Evolutionary conservation across 2,329 filamentous ascomycete genomes (phyloP), one percentile per base, ranked within the genome.

Genomic region (Chrysosporium queenslandicum): DNA sequence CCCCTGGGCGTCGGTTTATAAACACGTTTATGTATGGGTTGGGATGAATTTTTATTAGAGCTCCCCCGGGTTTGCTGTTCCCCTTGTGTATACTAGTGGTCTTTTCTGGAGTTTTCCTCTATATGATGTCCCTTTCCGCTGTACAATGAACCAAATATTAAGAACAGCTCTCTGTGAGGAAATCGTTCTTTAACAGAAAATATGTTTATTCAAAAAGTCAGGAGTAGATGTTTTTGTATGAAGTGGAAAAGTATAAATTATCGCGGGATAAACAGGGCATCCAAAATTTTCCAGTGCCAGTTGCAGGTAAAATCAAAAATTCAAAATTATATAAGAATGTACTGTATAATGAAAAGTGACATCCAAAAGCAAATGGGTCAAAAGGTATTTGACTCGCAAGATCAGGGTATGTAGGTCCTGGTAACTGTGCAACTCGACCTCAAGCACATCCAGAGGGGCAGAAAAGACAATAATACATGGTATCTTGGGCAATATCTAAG

Each of bases 71-170:
- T 41, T 32, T 41, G 23, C 39, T 41, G 30, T 42, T 52, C 43
- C 34, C 4, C n/a, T 3, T 46, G 36, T 52, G 50, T 52, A 52
- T 52, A 52, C 42, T 52, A 52, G 32, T 52, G 45, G 43, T 16
- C 30, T 34, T 23, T 29, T 36, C 30, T 45, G 49, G 49, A 51
- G 49, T 51, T 51, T 43, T 2, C 25, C 16, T 36, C 32, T 45
- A 36, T 45, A 27, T 43, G 29, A 36, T 45, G 21, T 51, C n/a
- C 9, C 21, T 18, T 45, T 36, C 20, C 30, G n/a, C 30, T 50
- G 40, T 25, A 43, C 48, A 39, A 49, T 49, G 46, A 49, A 48
- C 18, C 45, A 48, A 49, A 27, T 14, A 49, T 29, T n/a, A 23
- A 46, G 7, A 25, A 23, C 2, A 25, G 12, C 20, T 25, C n/a